Base-by-base conservation (phyloP, 805 yeast species). In the Suhomyces vadensis region DNA sequence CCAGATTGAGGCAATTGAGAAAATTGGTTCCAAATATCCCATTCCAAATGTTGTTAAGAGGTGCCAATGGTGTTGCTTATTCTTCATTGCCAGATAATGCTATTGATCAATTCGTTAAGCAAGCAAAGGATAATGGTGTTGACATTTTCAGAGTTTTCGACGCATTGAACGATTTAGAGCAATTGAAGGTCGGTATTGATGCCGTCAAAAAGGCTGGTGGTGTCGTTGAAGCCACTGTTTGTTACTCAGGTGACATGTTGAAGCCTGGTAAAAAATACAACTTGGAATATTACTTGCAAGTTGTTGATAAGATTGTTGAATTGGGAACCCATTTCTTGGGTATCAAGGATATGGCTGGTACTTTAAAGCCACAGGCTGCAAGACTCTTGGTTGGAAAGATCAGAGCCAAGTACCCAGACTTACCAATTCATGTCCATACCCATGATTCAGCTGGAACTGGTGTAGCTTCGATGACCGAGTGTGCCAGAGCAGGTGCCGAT, bases 401-500 rank as follows among this genome's bases (percentile, higher is more conserved):
- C 57, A 83, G 99, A 72, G 81, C 78, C 49, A 83, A 79, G 69
- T 88, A 87, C 71, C 99, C 99, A 46, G 82, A 88, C 61, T 77
- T 94, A 63, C 97, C 98, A 56, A 94, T 94, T 63, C 99, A 94
- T 65, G 97, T 94, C 36, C 99, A 94, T 73, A 91, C 98, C 26
- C 99, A 94, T 71, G 99, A 94, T 72, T 91, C 98, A 51, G 99
- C 99, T 27, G 99, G 99, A 74, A 94, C 99, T 44, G 99, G 96
- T 71, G 97, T 94, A 53, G 92, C 97, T 36, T 85, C 96, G 25
- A 91, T 92, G 94, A 85, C 85, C 58, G 96, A 94, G 3, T 85
- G 91, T 66, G 97, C 97, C 14, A 67, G 75, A 56, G 95, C 97
- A 29, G 99, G 99, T 60, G 99, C 98, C 31, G 99, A 94, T 74